Conservation (phyloP, 2,329 filamentous ascomycete genomes). For the Xylaria sp. region DNA sequence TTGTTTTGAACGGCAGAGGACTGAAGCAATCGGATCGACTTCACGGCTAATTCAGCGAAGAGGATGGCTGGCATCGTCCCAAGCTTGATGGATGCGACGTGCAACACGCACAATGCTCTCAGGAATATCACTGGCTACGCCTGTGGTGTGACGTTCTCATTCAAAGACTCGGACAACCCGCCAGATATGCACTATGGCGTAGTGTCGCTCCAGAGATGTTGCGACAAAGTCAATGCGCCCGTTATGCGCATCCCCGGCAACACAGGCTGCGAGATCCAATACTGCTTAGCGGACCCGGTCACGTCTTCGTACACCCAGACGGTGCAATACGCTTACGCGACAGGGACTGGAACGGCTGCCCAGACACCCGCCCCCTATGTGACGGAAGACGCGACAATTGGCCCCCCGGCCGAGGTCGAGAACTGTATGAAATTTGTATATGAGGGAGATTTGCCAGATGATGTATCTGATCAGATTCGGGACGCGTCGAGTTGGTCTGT, state of each 20-base stretch:
- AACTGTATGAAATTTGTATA: conserved; percentile 42
- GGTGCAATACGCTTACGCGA: conserved; percentile 32
- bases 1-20: not conserved
- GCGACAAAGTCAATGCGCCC: conserved; percentile 35
- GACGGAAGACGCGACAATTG: conserved; percentile 23
- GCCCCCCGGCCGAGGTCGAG: conserved; percentile 33
- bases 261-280: conserved; percentile 46
- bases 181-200: conserved; percentile 44
- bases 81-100: conserved; percentile 39
- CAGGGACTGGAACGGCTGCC: conserved; percentile 37
- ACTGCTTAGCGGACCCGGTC: conserved; percentile 37
- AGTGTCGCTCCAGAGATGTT: conserved; percentile 40
- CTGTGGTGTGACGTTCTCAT: conserved; percentile 43
- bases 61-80: conserved; percentile 38
- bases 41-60: not conserved
- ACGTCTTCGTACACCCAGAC: conserved; percentile 36
- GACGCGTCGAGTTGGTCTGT: conserved; percentile 38
- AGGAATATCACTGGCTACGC: conserved; percentile 41
- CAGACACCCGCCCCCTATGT: conserved; percentile 32
- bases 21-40: not conserved
- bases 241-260: conserved; percentile 43
- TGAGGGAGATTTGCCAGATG: conserved; percentile 41
- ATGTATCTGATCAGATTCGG: conserved; percentile 34
- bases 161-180: conserved; percentile 34
- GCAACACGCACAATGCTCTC: conserved; percentile 44